phyloP scores from a whole-genome alignment of 2,329 filamentous ascomycete species.

The Eurotiales sp. region DNA sequence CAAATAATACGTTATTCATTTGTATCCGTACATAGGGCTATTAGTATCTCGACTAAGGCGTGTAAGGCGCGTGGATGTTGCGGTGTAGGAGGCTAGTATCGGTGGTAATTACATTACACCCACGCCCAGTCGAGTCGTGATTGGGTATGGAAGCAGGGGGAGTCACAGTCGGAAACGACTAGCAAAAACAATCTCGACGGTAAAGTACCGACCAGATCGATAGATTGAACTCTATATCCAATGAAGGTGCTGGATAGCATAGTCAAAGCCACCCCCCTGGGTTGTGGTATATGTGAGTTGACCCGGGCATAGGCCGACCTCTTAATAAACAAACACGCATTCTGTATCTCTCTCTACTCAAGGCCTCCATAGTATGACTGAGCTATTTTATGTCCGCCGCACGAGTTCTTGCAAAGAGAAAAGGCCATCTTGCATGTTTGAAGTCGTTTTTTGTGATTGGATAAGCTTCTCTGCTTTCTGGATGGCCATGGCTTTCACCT shows the following conservation, averaged over 20 bases:
- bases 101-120: not conserved
- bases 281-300: not conserved
- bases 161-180: not conserved
- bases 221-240: too few relatives aligned
- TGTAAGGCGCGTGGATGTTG: too few relatives aligned
- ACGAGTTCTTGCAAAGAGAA: conserved; percentile 41
- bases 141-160: not conserved
- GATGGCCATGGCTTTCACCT: conserved; percentile 35
- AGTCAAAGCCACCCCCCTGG: too few relatives aligned
- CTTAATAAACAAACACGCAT: not conserved
- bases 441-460: conserved; percentile 19
- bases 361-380: not conserved
- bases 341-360: too few relatives aligned
- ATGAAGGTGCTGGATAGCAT: too few relatives aligned
- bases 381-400: conserved; percentile 20
- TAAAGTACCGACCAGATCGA: not conserved
- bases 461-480: conserved; percentile 36
- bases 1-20: too few relatives aligned
- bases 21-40: too few relatives aligned
- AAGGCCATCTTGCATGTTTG: conserved; percentile 31
- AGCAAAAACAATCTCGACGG: not conserved
- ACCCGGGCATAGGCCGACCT: not conserved
- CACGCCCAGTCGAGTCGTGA: not conserved
- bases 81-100: too few relatives aligned
- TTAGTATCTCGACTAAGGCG: too few relatives aligned